Conservation (phyloP, 352 stramenopile species). For the Globisporangium perplexum region DNA sequence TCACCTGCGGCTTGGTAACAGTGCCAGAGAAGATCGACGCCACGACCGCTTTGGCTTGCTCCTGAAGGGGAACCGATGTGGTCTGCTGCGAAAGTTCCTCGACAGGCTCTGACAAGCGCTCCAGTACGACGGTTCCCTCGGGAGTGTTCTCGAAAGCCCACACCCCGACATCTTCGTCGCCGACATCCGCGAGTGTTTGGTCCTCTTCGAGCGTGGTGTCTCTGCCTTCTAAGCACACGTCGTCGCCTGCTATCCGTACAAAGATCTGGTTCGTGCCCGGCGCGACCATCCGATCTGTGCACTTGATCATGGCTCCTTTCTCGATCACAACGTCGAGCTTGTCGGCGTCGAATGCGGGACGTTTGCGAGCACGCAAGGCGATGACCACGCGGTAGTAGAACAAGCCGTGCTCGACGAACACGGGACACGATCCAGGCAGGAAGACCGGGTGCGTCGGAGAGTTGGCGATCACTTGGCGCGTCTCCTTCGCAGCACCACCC, state of each 20-base stretch:
- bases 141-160: conserved; percentile 68
- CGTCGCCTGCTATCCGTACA: conserved; percentile 25
- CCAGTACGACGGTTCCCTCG: conserved; percentile 49
- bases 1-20: not conserved
- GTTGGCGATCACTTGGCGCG: not conserved
- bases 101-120: conserved; percentile 47
- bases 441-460: conserved; percentile 24
- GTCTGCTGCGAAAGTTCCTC: conserved; percentile 18
- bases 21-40: conserved; percentile 50
- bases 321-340: conserved; percentile 50
- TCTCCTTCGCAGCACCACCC: not conserved
- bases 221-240: conserved; percentile 5
- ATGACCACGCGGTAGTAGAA: conserved; percentile 65
- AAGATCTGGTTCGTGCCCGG: conserved; percentile 65
- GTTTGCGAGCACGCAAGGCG: conserved; percentile 35
- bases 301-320: conserved; percentile 47
- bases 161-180: conserved; percentile 19
- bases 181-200: not conserved
- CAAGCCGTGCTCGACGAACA: conserved; percentile 46
- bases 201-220: not conserved
- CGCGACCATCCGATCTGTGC: conserved; percentile 42
- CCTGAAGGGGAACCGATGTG: conserved; percentile 30
- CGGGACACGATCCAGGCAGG: conserved; percentile 52
- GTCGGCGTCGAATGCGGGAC: conserved; percentile 41
- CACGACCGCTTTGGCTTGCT: conserved; percentile 67